These are phyloP conservation scores for Coccomyxa sp. DNA, from an alignment of 139 green algal species.

Conservation along the genomic window DNA sequence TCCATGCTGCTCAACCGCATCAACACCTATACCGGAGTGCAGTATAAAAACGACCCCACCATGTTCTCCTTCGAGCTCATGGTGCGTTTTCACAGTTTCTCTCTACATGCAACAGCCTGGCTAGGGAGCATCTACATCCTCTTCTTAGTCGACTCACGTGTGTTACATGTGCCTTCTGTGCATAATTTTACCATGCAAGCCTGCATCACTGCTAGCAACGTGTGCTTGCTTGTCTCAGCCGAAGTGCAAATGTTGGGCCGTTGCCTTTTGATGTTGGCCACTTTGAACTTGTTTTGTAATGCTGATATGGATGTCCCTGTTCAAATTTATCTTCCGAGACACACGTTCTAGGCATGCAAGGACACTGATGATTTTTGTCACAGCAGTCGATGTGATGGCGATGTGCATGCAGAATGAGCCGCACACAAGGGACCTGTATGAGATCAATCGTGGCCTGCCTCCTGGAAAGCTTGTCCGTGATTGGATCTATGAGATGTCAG, in stretches of 20 bases:
- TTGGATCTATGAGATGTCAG: slow-evolving; percentile 48
- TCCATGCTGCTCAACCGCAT: slow-evolving; percentile 29
- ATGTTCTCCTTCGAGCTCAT: slow-evolving; percentile 59
- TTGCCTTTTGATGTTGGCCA: background rate
- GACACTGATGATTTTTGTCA: background rate
- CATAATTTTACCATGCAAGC: no score
- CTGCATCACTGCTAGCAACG: no score
- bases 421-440: background rate
- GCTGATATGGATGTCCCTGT: no score
- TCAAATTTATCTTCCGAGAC: background rate
- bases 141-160: no score
- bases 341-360: background rate
- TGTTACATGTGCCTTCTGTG: no score
- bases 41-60: slow-evolving; percentile 61
- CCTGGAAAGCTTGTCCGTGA: slow-evolving; percentile 4
- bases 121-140: no score
- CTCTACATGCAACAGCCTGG: no score
- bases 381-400: slow-evolving; percentile 9
- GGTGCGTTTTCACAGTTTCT: background rate
- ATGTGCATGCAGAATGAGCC: slow-evolving; percentile 19
- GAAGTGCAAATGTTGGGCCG: background rate
- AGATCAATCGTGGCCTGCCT: background rate
- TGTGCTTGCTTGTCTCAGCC: background rate
- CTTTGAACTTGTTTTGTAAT: background rate
- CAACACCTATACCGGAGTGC: slow-evolving; percentile 56